A percentile compares a stretch with the other conserved stretches of the same genome.
phyloP scores from a whole-genome alignment of 2,329 filamentous ascomycete species.

The Sporothrix protearum region DNA sequence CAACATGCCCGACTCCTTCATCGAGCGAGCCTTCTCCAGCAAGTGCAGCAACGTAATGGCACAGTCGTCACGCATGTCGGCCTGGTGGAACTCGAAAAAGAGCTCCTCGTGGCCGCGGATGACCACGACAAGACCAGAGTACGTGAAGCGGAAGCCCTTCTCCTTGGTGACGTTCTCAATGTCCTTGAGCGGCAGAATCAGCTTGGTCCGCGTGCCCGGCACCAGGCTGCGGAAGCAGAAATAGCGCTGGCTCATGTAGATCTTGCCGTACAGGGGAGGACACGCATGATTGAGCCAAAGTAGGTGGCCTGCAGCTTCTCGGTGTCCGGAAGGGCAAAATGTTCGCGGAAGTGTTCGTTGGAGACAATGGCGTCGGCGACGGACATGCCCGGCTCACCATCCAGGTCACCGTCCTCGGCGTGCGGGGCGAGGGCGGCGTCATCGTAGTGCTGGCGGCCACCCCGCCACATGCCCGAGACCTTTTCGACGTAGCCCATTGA shows the following conservation, averaged over 20 bases:
- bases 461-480: conserved; percentile 95
- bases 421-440: conserved; percentile 48
- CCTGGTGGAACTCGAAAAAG: conserved; percentile 85
- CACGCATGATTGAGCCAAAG: conserved; percentile 86
- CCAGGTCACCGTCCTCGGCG: conserved; percentile 53
- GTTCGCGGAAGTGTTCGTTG: conserved; percentile 78
- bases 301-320: conserved; percentile 86
- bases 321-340: conserved; percentile 81
- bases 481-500: conserved; percentile 97
- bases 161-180: conserved; percentile 93
- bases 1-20: conserved; percentile 66
- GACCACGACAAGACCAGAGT: conserved; percentile 85
- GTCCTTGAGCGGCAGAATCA: conserved; percentile 85
- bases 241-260: conserved; percentile 83
- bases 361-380: conserved; percentile 64
- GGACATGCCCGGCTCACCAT: conserved; percentile 42
- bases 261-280: conserved; percentile 93
- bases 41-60: conserved; percentile 73
- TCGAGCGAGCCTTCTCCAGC: conserved; percentile 67
- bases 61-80: conserved; percentile 82
- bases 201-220: conserved; percentile 83
- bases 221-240: conserved; percentile 93
- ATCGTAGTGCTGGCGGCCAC: conserved; percentile 83
- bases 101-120: conserved; percentile 92
- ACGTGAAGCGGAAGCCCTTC: conserved; percentile 89